Percentiles rank a stretch among this genome's conserved stretches.
Conservation (phyloP, 2,329 filamentous ascomycete species). For the Tolypocladium ovalisporum region DNA sequence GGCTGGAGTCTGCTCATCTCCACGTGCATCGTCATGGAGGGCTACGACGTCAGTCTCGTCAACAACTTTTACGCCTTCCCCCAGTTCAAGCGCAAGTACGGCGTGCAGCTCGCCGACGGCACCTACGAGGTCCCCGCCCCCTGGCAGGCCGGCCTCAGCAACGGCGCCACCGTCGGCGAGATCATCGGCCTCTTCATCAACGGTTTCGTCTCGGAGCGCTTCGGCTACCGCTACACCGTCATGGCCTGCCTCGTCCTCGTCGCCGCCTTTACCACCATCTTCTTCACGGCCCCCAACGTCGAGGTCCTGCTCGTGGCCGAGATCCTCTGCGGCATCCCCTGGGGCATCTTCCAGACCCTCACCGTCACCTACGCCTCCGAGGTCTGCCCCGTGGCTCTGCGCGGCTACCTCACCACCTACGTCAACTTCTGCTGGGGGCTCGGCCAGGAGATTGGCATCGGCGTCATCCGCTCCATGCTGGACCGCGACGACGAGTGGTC, state of each 20-base stretch:
- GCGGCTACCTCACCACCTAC: conserved; percentile 63
- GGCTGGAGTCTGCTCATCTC: conserved; percentile 76
- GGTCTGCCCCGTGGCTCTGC: conserved; percentile 61
- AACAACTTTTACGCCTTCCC: conserved; percentile 65
- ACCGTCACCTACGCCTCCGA: conserved; percentile 59
- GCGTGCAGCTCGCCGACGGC: conserved; percentile 31
- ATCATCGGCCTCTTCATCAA: conserved; percentile 58
- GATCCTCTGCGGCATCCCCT: conserved; percentile 52
- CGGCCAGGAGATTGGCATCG: conserved; percentile 63
- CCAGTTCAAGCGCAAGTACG: conserved; percentile 48
- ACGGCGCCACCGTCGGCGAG: conserved; percentile 37
- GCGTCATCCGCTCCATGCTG: conserved; percentile 61
- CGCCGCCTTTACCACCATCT: conserved; percentile 48
- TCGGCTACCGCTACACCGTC: conserved; percentile 56
- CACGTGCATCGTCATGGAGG: conserved; percentile 88
- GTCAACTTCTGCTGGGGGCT: conserved; percentile 70
- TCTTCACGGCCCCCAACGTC: conserved; percentile 53
- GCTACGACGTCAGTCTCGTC: conserved; percentile 71
- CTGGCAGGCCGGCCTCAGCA: conserved; percentile 53
- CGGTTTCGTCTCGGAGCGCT: conserved; percentile 54
- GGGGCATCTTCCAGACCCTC: conserved; percentile 48
- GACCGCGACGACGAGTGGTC: conserved; percentile 56
- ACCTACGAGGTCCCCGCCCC: conserved; percentile 45
- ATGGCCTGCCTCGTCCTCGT: conserved; percentile 44
- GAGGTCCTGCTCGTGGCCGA: conserved; percentile 48